These are phyloP conservation scores for Microsporum audouinii DNA, from an alignment of 2,329 filamentous ascomycete species.

Conservation along the genomic window DNA sequence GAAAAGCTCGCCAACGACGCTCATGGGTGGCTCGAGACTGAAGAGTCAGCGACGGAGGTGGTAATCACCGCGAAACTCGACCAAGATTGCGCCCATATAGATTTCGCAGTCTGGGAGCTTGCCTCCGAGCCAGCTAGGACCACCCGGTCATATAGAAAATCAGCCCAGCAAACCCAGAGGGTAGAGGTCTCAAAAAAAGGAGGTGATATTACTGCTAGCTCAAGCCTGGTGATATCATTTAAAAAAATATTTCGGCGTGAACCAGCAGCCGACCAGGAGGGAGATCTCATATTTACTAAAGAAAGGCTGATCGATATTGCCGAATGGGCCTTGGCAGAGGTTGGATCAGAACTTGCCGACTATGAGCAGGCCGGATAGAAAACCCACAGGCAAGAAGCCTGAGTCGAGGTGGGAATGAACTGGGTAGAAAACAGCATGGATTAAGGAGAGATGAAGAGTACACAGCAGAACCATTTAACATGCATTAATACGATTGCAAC, in stretches of 20 bases:
- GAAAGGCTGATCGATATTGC: not conserved
- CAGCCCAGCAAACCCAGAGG: not conserved
- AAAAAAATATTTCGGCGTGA: not conserved
- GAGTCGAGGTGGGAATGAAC: not conserved
- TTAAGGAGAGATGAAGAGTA: not conserved
- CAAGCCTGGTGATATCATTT: not conserved
- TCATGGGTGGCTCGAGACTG: no score
- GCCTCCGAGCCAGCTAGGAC: not conserved
- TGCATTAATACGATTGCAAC: not conserved
- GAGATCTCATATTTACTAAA: not conserved
- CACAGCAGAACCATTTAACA: not conserved
- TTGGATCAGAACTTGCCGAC: not conserved
- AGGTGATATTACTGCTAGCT: not conserved
- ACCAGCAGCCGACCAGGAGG: not conserved
- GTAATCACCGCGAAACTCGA: not conserved
- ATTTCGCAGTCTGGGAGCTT: not conserved
- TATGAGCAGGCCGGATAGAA: not conserved
- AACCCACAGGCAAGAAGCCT: not conserved
- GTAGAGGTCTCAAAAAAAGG: not conserved
- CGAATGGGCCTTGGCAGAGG: not conserved
- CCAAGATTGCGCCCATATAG: no score
- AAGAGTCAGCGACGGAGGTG: no score
- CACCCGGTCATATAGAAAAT: not conserved
- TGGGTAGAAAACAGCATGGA: not conserved
- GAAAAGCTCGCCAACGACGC: no score